Evolutionary conservation across 108 stramenopile species (phyloP).

Genomic region (Bacterosira constricta): DNA sequence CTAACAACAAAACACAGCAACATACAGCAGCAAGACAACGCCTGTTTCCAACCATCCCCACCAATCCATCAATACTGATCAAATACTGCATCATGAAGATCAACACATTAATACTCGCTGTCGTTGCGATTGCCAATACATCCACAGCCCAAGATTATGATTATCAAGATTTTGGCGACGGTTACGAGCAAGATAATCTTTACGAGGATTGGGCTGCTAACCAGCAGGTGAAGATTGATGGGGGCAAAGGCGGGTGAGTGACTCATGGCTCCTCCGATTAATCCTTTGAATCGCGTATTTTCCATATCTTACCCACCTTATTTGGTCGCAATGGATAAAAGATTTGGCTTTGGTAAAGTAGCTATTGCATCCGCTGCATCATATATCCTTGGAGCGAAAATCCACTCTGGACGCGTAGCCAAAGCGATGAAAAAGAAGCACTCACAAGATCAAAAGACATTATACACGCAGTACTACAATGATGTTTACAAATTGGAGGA

Average conservation of each 20-base stretch:
- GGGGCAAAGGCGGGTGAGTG: conserved; percentile 55
- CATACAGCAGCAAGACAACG: no score
- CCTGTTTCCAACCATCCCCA: no score
- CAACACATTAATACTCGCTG: conserved; percentile 19
- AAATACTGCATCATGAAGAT: conserved; percentile 34
- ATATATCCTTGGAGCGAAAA: conserved; percentile 73
- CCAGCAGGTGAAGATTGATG: conserved; percentile 71
- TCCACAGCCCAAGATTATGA: conserved; percentile 45
- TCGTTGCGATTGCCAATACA: conserved; percentile 22
- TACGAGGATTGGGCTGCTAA: conserved; percentile 82
- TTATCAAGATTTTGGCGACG: conserved; percentile 56
- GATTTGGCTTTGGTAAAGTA: conserved; percentile 58
- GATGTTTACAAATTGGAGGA: conserved; percentile 92
- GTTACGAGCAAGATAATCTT: conserved; percentile 70
- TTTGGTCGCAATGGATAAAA: background rate
- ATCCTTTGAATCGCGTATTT: conserved; percentile 1
- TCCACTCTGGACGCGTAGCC: conserved; percentile 69
- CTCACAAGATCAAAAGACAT: conserved; percentile 82
- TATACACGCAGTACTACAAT: conserved; percentile 92
- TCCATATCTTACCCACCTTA: background rate
- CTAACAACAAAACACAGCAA: no score
- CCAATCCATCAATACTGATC: no score
- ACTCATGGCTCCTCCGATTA: background rate
- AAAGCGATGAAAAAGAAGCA: conserved; percentile 79
- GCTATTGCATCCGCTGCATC: conserved; percentile 52